phyloP scores from a whole-genome alignment of 371 early-diverging fungal species.

The Entomophthora muscae region DNA sequence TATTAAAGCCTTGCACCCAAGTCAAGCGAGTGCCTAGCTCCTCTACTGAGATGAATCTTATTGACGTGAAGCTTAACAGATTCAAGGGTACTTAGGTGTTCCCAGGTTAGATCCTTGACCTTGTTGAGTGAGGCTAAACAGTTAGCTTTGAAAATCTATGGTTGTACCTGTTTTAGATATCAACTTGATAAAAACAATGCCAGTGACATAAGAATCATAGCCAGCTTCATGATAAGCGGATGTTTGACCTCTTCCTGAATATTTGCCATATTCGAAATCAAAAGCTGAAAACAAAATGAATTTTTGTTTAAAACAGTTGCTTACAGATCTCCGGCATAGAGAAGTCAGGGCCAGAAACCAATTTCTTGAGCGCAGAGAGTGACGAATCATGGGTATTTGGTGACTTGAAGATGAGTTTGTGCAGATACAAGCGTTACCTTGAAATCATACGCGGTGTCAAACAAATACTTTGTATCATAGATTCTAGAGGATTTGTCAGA shows the following conservation, averaged over 20 bases:
- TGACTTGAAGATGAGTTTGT: not conserved
- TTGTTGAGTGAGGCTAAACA: not conserved
- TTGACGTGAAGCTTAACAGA: not conserved
- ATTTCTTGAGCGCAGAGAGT: not conserved
- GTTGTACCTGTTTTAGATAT: not conserved
- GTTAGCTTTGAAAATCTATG: not conserved
- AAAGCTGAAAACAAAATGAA: not conserved
- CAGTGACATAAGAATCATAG: constrained; percentile 77
- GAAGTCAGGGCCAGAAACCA: not conserved
- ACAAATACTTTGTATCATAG: constrained; percentile 65
- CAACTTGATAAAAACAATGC: constrained; percentile 27
- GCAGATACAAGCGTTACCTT: constrained; percentile 15
- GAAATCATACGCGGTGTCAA: constrained; percentile 29
- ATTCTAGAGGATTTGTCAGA: constrained; percentile 15
- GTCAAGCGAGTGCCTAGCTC: not conserved
- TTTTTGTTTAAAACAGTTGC: not conserved
- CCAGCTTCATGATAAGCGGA: constrained; percentile 71
- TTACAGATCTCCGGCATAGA: not conserved
- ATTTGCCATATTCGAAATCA: not conserved
- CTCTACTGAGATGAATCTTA: not conserved
- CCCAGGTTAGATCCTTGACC: not conserved
- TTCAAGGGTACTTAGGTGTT: not conserved
- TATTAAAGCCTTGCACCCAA: not conserved
- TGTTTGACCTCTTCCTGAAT: constrained; percentile 4
- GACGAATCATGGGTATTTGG: not conserved